phyloP scores from a whole-genome alignment of 1,284 basidiomycete genomes.

The Phylloboletellus chloephorus region DNA sequence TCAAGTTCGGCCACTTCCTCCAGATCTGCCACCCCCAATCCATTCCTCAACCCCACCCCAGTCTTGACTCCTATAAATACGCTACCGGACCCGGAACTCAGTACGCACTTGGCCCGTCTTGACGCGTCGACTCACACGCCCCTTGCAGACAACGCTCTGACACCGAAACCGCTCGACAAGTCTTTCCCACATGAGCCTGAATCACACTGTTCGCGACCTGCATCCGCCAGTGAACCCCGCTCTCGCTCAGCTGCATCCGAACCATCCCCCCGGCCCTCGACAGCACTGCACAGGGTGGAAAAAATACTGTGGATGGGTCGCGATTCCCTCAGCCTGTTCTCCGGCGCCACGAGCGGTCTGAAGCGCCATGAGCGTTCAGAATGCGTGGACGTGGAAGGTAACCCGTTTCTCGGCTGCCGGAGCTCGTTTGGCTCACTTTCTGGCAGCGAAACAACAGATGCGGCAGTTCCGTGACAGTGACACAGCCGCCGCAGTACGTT shows the following conservation, averaged over 20 bases:
- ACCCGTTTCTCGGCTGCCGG: neutral
- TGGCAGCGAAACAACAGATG: conserved; percentile 8
- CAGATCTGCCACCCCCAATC: conserved; percentile 27
- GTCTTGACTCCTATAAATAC: conserved; percentile 9
- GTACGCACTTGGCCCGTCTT: conserved; percentile 14
- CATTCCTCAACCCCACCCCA: conserved; percentile 30
- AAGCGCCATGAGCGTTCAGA: conserved; percentile 18
- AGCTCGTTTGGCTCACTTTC: conserved; percentile 5
- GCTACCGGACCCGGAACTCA: conserved; percentile 9
- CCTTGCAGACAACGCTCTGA: conserved; percentile 13
- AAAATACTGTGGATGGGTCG: conserved; percentile 34
- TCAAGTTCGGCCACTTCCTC: conserved; percentile 14
- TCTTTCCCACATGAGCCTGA: conserved; percentile 1
- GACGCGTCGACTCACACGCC: conserved; percentile 1
- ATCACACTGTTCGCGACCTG: conserved; percentile 1
- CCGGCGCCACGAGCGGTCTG: conserved; percentile 10
- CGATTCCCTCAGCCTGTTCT: conserved; percentile 27
- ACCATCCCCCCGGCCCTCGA: conserved; percentile 14
- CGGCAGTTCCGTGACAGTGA: conserved; percentile 21
- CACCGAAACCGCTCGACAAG: conserved; percentile 14
- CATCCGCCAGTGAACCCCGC: conserved; percentile 11
- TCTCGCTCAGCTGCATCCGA: conserved; percentile 5
- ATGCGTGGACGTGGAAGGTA: conserved; percentile 21
- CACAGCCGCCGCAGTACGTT: conserved; percentile 25
- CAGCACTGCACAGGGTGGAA: conserved; percentile 32